Base-by-base conservation (phyloP, 768 basidiomycete species). In the Boletus rubescentipes region DNA sequence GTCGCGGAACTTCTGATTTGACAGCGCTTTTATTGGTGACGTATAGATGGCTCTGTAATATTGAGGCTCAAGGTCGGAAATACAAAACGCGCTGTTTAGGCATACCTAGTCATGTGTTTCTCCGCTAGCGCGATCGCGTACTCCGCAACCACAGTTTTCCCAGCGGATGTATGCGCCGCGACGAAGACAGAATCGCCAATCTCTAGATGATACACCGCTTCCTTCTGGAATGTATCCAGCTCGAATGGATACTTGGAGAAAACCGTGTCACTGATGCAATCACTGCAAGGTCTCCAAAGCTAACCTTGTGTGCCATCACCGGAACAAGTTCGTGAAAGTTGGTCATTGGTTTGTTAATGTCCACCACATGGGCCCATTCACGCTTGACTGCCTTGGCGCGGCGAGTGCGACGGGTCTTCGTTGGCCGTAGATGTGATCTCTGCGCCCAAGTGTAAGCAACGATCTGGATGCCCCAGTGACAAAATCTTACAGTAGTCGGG, bases 81-180 rank as follows among this genome's bases (percentile, higher is more conserved):
- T 57, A 37, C 36, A 57, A 53, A 58, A 55, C 31, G 49, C 55
- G 46, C 46, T 20, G 53, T 29, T 50, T 26, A 49, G 34, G 59
- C 72, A 62, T 57, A 93, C 95, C 93, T 82, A n/a, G 97, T 99
- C 94, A 99, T 97, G 73, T 99, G 97, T 66, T 94, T 95, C 60
- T 87, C 90, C 5, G 97, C 96, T 9, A 99, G 79, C 5, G 95
- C 91, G 62, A 99, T 98, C 2, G 97, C 97, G 70, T 98, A 99
- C 67, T 99, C 97, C 0, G 97, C 97, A 9, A 99, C 97, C 16
- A 98, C 97, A 2, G 97, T 99, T 73, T 99, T 99, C 32, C 97
- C 97, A 15, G 97, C 97, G n/a, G 92, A 95, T 4, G 97, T 99
- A 73, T 99, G 97, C 6, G 97, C 97, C 14, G 97, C 97, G n/a